A percentile compares a stretch with the other conserved stretches of the same genome.
These are phyloP conservation scores for Lophiotrema nucula DNA, from an alignment of 495 filamentous ascomycete species.

Conservation along the genomic window DNA sequence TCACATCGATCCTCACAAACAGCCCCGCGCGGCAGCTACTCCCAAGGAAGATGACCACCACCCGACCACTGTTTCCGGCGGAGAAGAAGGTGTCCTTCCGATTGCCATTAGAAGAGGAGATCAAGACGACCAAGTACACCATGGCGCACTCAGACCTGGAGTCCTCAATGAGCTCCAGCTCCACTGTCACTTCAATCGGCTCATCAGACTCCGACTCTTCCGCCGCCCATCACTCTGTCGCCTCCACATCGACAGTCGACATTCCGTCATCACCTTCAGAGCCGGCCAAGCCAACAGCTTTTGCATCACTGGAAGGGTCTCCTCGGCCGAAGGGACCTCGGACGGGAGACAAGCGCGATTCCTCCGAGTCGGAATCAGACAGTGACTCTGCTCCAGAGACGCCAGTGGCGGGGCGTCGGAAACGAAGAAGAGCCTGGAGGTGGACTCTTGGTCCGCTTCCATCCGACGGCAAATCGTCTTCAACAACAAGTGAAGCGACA, in stretches of 20 bases:
- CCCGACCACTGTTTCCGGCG: constrained; percentile 55
- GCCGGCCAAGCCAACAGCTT: background rate
- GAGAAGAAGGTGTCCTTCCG: constrained; percentile 58
- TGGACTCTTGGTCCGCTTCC: constrained; percentile 54
- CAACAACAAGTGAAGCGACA: constrained; percentile 20
- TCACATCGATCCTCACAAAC: constrained; percentile 42
- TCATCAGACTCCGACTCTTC: constrained; percentile 12
- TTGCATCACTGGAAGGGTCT: constrained; percentile 23
- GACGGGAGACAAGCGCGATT: constrained; percentile 45
- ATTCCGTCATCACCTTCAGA: constrained; percentile 14
- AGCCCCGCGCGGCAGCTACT: constrained; percentile 40
- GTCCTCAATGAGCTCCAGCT: constrained; percentile 36
- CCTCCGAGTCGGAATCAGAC: constrained; percentile 49
- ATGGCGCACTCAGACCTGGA: constrained; percentile 52
- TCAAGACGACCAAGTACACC: constrained; percentile 53
- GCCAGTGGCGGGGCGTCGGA: constrained; percentile 50
- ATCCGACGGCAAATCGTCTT: constrained; percentile 16
- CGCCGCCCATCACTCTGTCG: background rate
- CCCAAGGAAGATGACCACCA: constrained; percentile 41
- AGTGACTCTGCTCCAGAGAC: constrained; percentile 49
- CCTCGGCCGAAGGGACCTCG: constrained; percentile 26
- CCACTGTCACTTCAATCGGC: constrained; percentile 13
- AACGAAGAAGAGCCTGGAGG: constrained; percentile 55
- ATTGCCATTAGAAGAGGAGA: constrained; percentile 54
- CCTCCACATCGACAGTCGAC: background rate